Percentiles rank a stretch among this genome's conserved stretches.
These are phyloP conservation scores for Eucalyptus melliodora DNA, from an alignment of 345 rosid genomes.

Conservation along the genomic window DNA sequence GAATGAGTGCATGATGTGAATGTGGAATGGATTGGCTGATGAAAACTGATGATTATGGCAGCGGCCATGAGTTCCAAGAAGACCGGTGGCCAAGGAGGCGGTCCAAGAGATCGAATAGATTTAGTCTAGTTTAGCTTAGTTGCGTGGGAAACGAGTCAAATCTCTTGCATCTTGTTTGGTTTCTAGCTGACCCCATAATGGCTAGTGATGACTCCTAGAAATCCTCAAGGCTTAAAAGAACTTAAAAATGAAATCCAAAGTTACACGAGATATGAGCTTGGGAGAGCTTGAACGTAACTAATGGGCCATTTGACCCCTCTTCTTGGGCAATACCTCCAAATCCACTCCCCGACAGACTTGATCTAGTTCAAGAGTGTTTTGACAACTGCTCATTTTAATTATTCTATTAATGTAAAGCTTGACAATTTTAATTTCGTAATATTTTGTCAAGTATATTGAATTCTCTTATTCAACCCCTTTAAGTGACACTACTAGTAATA, in stretches of 20 bases:
- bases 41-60: background rate
- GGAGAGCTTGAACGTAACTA: background rate
- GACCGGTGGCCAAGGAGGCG: background rate
- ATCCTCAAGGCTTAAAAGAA: background rate
- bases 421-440: no score
- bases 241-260: background rate
- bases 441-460: no score
- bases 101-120: background rate
- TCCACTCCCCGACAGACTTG: background rate
- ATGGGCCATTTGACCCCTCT: background rate
- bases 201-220: background rate
- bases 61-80: background rate
- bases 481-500: no score
- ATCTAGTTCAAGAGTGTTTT: no score
- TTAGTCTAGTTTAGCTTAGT: background rate
- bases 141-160: background rate
- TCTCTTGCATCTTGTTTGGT: background rate
- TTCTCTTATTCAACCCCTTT: no score
- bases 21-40: background rate
- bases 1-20: background rate
- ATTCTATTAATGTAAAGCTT: no score
- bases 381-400: no score
- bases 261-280: no score
- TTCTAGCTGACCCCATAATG: background rate
- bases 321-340: background rate